Evolutionary conservation across 805 yeast genomes (phyloP).

Genomic region (Komagataella mondaviorum): DNA sequence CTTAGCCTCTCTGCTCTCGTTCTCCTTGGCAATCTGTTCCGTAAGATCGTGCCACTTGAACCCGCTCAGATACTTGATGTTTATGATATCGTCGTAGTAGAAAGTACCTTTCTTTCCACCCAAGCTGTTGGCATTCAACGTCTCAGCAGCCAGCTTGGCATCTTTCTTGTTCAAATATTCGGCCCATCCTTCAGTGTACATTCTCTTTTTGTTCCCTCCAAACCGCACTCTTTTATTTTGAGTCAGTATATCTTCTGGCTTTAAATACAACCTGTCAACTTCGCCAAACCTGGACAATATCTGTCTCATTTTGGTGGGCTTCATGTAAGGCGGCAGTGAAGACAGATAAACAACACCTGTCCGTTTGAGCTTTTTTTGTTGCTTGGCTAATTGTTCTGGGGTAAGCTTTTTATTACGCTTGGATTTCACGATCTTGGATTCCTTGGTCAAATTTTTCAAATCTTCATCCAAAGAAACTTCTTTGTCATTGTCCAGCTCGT

Average conservation of each 20-base stretch:
- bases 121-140: conserved; percentile 76
- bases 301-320: conserved; percentile 81
- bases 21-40: conserved; percentile 83
- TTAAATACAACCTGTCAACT: conserved; percentile 73
- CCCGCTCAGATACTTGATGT: conserved; percentile 77
- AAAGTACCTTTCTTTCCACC: conserved; percentile 90
- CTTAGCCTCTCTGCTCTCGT: conserved; percentile 78
- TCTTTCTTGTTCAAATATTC: conserved; percentile 75
- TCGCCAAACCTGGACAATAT: conserved; percentile 73
- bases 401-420: conserved; percentile 39
- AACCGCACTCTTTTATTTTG: conserved; percentile 58
- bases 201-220: conserved; percentile 87
- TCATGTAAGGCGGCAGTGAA: conserved; percentile 92
- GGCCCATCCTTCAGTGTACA: conserved; percentile 94
- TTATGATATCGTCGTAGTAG: conserved; percentile 89
- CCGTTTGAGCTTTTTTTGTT: conserved; percentile 40
- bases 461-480: conserved; percentile 8
- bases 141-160: conserved; percentile 78
- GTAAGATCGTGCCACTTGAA: conserved; percentile 95
- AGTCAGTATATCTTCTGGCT: conserved; percentile 65
- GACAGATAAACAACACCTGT: conserved; percentile 94
- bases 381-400: conserved; percentile 39
- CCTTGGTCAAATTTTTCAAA: conserved; percentile 10
- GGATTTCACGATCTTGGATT: conserved; percentile 19
- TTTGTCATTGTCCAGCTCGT: conserved; percentile 9